Conservation (phyloP, 352 stramenopile species). For the Pythium volutum region DNA sequence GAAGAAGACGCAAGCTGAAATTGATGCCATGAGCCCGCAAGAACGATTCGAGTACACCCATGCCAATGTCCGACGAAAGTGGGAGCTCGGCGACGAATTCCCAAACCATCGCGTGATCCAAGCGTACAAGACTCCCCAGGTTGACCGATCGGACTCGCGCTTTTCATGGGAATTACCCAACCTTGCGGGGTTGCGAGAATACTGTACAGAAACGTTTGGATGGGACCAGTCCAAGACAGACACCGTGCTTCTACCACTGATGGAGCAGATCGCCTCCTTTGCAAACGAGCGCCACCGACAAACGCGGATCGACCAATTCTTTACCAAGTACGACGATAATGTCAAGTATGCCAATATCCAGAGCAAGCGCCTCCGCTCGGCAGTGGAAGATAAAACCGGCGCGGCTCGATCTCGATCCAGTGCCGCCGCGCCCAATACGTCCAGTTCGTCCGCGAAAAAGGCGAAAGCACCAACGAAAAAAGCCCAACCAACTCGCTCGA, state of each 20-base stretch:
- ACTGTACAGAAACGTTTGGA: slow-evolving; percentile 89
- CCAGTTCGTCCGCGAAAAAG: slow-evolving; percentile 9
- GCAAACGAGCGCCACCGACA: slow-evolving; percentile 54
- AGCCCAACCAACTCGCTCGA: slow-evolving; percentile 1
- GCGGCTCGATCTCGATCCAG: slow-evolving; percentile 5
- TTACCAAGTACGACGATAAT: slow-evolving; percentile 95
- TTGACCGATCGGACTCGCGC: slow-evolving; percentile 66
- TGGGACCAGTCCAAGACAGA: slow-evolving; percentile 93
- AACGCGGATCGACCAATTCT: slow-evolving; percentile 94
- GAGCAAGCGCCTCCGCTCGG: slow-evolving; percentile 84
- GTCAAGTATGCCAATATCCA: slow-evolving; percentile 93
- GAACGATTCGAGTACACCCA: slow-evolving; percentile 92
- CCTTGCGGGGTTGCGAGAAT: slow-evolving; percentile 77
- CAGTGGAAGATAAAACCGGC: slow-evolving; percentile 49
- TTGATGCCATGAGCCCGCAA: slow-evolving; percentile 42
- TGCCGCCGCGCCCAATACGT: neutral
- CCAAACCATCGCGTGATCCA: slow-evolving; percentile 90
- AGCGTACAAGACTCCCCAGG: slow-evolving; percentile 92
- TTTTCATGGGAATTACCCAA: slow-evolving; percentile 95
- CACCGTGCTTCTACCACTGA: slow-evolving; percentile 87
- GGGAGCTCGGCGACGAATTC: slow-evolving; percentile 92
- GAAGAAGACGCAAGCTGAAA: slow-evolving; percentile 52
- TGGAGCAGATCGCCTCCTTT: slow-evolving; percentile 47
- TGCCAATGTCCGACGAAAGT: slow-evolving; percentile 86
- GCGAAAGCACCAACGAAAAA: neutral